A percentile compares a stretch with the other conserved stretches of the same genome.
phyloP scores from a whole-genome alignment of 306 rosid genomes.

The Acacia melanoxylon region DNA sequence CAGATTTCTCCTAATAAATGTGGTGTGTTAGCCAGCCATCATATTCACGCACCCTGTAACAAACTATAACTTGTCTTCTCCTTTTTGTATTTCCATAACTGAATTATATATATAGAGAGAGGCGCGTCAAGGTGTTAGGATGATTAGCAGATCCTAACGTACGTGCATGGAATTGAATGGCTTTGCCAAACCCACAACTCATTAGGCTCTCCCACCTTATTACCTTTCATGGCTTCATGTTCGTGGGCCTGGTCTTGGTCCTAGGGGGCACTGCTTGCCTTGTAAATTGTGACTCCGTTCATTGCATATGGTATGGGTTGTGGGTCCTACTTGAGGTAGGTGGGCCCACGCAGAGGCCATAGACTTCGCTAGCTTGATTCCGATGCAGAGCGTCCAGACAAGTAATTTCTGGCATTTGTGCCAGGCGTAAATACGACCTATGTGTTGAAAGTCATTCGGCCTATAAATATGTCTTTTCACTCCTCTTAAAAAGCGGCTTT shows the following conservation, averaged over 20 bases:
- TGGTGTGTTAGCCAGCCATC: neutral
- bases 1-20: neutral
- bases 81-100: neutral
- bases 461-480: neutral
- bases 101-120: neutral
- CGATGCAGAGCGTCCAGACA: slow-evolving; percentile 16
- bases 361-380: slow-evolving; percentile 20
- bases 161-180: slow-evolving; percentile 25
- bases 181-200: neutral
- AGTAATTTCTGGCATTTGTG: slow-evolving; percentile 5
- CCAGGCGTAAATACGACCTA: slow-evolving; percentile 13
- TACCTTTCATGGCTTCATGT: too few relatives aligned
- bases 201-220: too few relatives aligned
- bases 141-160: neutral
- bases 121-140: neutral
- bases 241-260: neutral
- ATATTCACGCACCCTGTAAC: neutral
- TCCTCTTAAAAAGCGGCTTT: neutral
- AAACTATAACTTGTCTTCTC: neutral
- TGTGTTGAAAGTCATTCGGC: neutral
- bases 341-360: slow-evolving; percentile 12
- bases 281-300: neutral
- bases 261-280: neutral
- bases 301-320: neutral
- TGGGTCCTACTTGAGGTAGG: slow-evolving; percentile 39